Evolutionary conservation across 139 green algal genomes (phyloP).

Genomic region (Picochlorum sp.): DNA sequence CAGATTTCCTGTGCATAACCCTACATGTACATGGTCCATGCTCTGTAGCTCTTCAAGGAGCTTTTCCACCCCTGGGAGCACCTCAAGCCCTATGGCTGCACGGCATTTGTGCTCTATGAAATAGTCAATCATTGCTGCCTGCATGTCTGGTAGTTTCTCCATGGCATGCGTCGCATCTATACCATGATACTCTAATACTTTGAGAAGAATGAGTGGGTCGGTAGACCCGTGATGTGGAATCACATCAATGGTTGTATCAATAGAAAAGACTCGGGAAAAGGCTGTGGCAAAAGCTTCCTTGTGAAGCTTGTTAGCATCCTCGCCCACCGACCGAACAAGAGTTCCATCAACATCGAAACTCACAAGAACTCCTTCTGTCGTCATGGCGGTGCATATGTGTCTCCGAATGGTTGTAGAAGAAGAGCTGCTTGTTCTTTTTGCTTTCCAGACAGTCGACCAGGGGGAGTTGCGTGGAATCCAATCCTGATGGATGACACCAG

Average conservation of each 20-base stretch:
- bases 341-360: slow-evolving; percentile 57
- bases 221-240: slow-evolving; percentile 60
- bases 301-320: slow-evolving; percentile 53
- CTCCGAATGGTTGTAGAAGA: too few species aligned
- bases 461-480: not conserved
- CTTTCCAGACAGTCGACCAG: not conserved
- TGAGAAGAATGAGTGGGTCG: slow-evolving; percentile 45
- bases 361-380: not conserved
- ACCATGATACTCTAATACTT: slow-evolving; percentile 41
- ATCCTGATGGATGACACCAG: not conserved
- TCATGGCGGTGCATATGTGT: not conserved
- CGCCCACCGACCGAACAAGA: slow-evolving; percentile 37
- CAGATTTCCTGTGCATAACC: slow-evolving; percentile 89
- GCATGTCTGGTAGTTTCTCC: slow-evolving; percentile 27
- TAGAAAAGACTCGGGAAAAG: slow-evolving; percentile 39
- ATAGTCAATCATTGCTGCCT: slow-evolving; percentile 45
- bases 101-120: slow-evolving; percentile 18
- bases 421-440: not conserved
- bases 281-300: slow-evolving; percentile 46
- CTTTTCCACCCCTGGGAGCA: slow-evolving; percentile 48
- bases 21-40: slow-evolving; percentile 34
- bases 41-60: slow-evolving; percentile 28
- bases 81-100: slow-evolving; percentile 42
- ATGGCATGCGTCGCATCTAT: slow-evolving; percentile 28
- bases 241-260: slow-evolving; percentile 54